Evolutionary conservation across 306 rosid genomes (phyloP), one percentile per base, ranked within the genome.

Genomic region (Cicer bijugum): DNA sequence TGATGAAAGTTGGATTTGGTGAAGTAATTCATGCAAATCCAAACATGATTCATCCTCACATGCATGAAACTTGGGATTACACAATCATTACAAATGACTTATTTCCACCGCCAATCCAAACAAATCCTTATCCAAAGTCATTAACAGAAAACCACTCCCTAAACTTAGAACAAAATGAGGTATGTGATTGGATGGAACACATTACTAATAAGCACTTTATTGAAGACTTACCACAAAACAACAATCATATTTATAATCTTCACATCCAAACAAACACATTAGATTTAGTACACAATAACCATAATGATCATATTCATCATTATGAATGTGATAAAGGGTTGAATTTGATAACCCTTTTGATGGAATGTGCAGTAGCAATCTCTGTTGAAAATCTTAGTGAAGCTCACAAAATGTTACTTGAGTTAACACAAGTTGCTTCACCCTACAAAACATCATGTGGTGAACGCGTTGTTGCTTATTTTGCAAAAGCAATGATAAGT

Each of bases 321-420:
- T 42, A 46, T 67, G 72, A 80, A 69, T 82, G 87, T 52, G 72
- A 80, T 71, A 85, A 86, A 43, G 85, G 87, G 40, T 69, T 91
- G 46, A 78, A 71, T 80, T 80, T 91, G 7, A 86, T 93, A 56
- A 87, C 89, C 44, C 85, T 83, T 38, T 88, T 93, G 33, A 82
- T 91, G 65, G 94, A 93, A 66, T 89, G 92, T 58, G 94, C 96
- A 0, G 98, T 89, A 4, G 91, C 91, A 10, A 91, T 93, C 47
- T 93, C 98, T 0, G 84, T 91, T 2, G 97, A 91, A 8, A 89
- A 89, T 61, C 92, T 88, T 2, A 67, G 65, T 8, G 96, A 89
- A 62, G 97, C 97, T 0, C 94, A 88, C 33, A 78, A 74, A 66
- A 84, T 89, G 91, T 75, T 93, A 7, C 86, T 91, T 0, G 92